These are phyloP conservation scores for Nakaseomyces bracarensis DNA, from an alignment of 1,139 yeast species.

Conservation along the genomic window DNA sequence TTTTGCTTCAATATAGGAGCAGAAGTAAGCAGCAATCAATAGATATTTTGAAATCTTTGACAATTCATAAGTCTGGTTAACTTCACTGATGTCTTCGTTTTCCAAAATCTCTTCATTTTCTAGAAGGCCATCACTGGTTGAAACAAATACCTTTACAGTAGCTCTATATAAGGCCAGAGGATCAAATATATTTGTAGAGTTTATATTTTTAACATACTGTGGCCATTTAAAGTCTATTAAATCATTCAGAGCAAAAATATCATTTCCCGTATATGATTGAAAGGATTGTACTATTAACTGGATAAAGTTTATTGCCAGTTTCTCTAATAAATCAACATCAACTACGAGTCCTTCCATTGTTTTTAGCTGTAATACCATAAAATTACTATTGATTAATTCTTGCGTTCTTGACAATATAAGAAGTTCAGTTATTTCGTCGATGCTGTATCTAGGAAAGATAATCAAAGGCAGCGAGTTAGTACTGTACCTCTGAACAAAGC, in stretches of 20 bases:
- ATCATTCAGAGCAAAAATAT: constrained; percentile 24
- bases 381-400: constrained; percentile 14
- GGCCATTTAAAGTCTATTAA: constrained; percentile 30
- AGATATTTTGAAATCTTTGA: constrained; percentile 54
- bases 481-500: constrained; percentile 24
- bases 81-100: neutral
- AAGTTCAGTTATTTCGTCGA: constrained; percentile 20
- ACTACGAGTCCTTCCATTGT: constrained; percentile 13
- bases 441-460: constrained; percentile 28
- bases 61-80: constrained; percentile 31
- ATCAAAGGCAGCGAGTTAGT: constrained; percentile 25
- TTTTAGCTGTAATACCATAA: constrained; percentile 10
- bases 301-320: constrained; percentile 22
- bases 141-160: constrained; percentile 18
- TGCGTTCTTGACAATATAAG: constrained; percentile 16
- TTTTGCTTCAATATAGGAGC: constrained; percentile 58
- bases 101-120: constrained; percentile 17
- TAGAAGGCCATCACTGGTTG: constrained; percentile 24
- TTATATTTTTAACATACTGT: constrained; percentile 18
- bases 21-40: constrained; percentile 62
- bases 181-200: constrained; percentile 19
- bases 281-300: constrained; percentile 28
- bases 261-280: constrained; percentile 30
- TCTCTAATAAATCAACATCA: constrained; percentile 13
- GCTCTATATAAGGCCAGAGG: constrained; percentile 25